phyloP scores from a whole-genome alignment of 2,329 filamentous ascomycete genomes.

The Talaromyces sp. region DNA sequence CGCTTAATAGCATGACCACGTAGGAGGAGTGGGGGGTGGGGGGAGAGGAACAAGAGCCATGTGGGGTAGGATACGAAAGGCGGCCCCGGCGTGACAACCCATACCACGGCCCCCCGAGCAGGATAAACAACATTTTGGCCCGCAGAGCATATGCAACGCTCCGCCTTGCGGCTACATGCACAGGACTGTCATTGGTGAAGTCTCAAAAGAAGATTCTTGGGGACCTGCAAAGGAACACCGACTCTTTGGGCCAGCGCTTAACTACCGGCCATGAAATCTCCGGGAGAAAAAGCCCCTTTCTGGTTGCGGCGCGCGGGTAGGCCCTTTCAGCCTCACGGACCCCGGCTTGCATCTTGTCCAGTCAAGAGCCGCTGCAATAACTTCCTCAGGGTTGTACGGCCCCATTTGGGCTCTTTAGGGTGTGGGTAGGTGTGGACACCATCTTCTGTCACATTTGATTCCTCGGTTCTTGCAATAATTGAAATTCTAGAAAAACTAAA shows the following conservation, averaged over 20 bases:
- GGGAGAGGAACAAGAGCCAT: not conserved
- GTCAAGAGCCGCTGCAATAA: constrained; percentile 21
- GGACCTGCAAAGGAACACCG: constrained; percentile 6
- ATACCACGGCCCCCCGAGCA: not conserved
- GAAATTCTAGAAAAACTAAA: too few species aligned
- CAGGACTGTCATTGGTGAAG: not conserved
- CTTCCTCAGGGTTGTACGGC: not conserved
- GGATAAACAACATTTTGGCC: constrained; percentile 1
- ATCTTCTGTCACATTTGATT: not conserved
- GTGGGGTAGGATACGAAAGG: not conserved
- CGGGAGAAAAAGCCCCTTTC: constrained; percentile 17
- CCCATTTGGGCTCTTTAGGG: not conserved
- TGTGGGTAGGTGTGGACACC: not conserved
- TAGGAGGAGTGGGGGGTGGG: not conserved
- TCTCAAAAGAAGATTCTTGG: constrained; percentile 17
- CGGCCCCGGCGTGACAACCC: not conserved
- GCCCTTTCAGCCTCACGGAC: constrained; percentile 25
- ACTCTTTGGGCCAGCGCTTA: constrained; percentile 23
- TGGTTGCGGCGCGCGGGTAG: constrained; percentile 18
- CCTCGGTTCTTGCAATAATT: not conserved
- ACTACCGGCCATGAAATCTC: constrained; percentile 27
- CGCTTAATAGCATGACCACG: constrained; percentile 1
- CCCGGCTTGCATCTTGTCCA: constrained; percentile 14
- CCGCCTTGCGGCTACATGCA: constrained; percentile 4
- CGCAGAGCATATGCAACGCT: not conserved